Evolutionary conservation across 2,329 filamentous ascomycete species (phyloP), one percentile per base, ranked within the genome.

Genomic region (Paecilomyces formosus): DNA sequence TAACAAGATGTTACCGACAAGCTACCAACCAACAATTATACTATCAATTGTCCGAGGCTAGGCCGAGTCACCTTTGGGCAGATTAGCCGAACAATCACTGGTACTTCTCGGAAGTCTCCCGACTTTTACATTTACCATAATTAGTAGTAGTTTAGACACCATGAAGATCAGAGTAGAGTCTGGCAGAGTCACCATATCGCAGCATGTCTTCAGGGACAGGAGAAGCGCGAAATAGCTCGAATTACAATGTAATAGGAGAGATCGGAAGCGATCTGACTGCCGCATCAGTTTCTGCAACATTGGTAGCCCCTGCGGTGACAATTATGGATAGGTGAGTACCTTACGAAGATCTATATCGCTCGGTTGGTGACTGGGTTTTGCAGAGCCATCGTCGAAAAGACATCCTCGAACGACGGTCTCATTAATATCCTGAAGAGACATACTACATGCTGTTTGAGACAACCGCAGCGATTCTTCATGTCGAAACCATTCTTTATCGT

Each of bases 401-500:
- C 35, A 45, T 45, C 35, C 15, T 45, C 35, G 13, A 45, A 8
- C 1, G 7, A 45, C n/a, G 2, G 18, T 45, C 12, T 12, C 13
- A 6, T n/a, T 70, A 67, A 52, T 60, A 67, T 4, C 56, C 70
- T 5, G 66, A 68, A 2, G 68, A 70, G 54, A 66, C 64, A 70
- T 57, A 55, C 62, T 2, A 9, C 63, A 2, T 55, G 53, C 22
- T 66, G 68, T n/a, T 55, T 70, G 12, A 63, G 55, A 53, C 55
- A 60, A 22, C 68, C 68, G 0, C 51, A 55, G 0, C 56, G 60
- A 21, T 76, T 74, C 59, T 62, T 74, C 35, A 64, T 68, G 55
- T 72, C 68, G 56, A 72, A 73, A 8, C 74, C 74, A 1, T 73
- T 72, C 55, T 68, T 71, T 55, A 64, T 76, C 2, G 70, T 76